Percentiles rank a stretch among this genome's conserved stretches.
Evolutionary conservation across 495 filamentous ascomycete species (phyloP).

Genomic region (Xylaria venustula): DNA sequence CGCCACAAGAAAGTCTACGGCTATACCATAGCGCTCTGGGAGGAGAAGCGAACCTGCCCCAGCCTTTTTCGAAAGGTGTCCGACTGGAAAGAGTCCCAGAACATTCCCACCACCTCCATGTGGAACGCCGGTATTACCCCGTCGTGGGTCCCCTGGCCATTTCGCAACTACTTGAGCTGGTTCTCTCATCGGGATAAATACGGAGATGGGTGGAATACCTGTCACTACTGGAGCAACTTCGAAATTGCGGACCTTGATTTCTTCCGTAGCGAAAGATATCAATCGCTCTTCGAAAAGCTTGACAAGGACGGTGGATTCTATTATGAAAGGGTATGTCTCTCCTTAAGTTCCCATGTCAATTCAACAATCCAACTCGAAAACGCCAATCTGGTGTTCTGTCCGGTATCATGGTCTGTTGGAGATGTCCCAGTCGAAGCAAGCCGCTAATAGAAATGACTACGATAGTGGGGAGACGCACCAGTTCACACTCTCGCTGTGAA

Average conservation of each 20-base stretch:
- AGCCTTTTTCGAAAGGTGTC: conserved; percentile 47
- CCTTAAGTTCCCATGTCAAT: background rate
- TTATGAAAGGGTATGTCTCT: conserved; percentile 43
- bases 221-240: conserved; percentile 61
- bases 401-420: background rate
- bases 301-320: conserved; percentile 53
- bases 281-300: conserved; percentile 46
- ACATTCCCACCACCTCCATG: conserved; percentile 29
- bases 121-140: conserved; percentile 41
- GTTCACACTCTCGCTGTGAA: conserved; percentile 52
- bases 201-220: conserved; percentile 50
- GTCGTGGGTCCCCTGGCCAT: conserved; percentile 41
- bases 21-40: conserved; percentile 50
- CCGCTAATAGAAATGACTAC: conserved; percentile 4
- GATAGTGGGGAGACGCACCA: conserved; percentile 55
- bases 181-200: conserved; percentile 35
- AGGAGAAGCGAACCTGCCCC: conserved; percentile 50
- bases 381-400: background rate
- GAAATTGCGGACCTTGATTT: conserved; percentile 56
- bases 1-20: conserved; percentile 51
- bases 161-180: conserved; percentile 34
- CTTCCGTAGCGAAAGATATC: conserved; percentile 48
- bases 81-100: conserved; percentile 39
- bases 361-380: background rate
- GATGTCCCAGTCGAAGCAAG: background rate